These are phyloP conservation scores for Hanseniaspora jakobsenii DNA, from an alignment of 805 yeast genomes.

Conservation along the genomic window DNA sequence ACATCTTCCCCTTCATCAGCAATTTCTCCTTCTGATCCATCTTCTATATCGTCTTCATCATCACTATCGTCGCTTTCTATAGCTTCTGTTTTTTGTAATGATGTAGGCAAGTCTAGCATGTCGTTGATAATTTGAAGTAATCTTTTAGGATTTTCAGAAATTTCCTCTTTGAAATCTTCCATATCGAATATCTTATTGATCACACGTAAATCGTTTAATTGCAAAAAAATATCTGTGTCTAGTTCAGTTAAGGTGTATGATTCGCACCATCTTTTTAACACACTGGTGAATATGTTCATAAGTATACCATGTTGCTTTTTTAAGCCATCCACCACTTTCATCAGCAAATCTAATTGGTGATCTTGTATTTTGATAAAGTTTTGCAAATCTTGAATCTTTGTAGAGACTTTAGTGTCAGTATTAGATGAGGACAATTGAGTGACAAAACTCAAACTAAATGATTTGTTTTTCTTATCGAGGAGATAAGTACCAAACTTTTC, in stretches of 20 bases:
- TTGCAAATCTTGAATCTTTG: slow-evolving; percentile 20
- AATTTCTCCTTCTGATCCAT: slow-evolving; percentile 25
- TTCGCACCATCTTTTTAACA: slow-evolving; percentile 52
- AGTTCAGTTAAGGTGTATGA: slow-evolving; percentile 17
- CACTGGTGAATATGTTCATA: slow-evolving; percentile 36
- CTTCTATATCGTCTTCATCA: slow-evolving; percentile 22
- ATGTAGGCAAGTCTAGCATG: slow-evolving; percentile 11
- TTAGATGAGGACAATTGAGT: slow-evolving; percentile 17
- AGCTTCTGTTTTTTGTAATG: slow-evolving; percentile 21
- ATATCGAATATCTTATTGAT: slow-evolving; percentile 35
- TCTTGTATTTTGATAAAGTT: slow-evolving; percentile 37
- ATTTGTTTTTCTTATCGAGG: slow-evolving; percentile 29
- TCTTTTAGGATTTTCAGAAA: slow-evolving; percentile 6
- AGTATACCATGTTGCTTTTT: slow-evolving; percentile 37
- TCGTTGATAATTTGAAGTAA: slow-evolving; percentile 1
- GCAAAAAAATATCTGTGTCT: slow-evolving; percentile 26
- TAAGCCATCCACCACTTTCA: slow-evolving; percentile 35
- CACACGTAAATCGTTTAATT: slow-evolving; percentile 49
- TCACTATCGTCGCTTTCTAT: slow-evolving; percentile 33
- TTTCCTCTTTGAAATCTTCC: slow-evolving; percentile 14
- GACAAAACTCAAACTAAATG: slow-evolving; percentile 21
- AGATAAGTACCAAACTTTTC: slow-evolving; percentile 26
- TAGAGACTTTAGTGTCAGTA: slow-evolving; percentile 1
- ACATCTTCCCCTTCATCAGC: slow-evolving; percentile 25
- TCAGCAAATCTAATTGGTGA: slow-evolving; percentile 31